Evolutionary conservation across 805 yeast species (phyloP).

Genomic region (Starmerella davenportii): DNA sequence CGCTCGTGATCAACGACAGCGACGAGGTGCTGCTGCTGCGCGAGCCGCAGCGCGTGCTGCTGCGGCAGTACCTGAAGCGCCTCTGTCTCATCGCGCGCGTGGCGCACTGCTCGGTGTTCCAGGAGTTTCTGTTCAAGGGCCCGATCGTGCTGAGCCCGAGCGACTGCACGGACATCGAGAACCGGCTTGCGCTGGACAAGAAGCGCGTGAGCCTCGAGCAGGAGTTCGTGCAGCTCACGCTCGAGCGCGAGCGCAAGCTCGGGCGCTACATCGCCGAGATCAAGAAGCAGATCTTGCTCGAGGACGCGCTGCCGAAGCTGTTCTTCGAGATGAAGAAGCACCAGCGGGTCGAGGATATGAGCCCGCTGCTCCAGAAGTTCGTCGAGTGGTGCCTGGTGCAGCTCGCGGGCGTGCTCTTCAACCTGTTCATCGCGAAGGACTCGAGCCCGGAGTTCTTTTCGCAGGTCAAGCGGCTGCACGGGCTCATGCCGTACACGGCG

Average conservation of each 20-base stretch:
- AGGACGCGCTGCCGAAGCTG: constrained; percentile 39
- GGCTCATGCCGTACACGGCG: constrained; percentile 60
- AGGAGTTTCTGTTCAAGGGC: constrained; percentile 33
- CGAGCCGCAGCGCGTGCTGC: constrained; percentile 59
- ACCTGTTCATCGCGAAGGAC: constrained; percentile 63
- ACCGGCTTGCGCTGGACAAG: constrained; percentile 46
- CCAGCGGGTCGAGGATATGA: constrained; percentile 35
- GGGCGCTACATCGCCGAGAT: constrained; percentile 42
- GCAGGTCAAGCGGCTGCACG: constrained; percentile 55
- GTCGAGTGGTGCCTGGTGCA: constrained; percentile 72
- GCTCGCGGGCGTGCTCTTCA: constrained; percentile 68
- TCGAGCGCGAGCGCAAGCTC: constrained; percentile 36
- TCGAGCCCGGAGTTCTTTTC: constrained; percentile 57
- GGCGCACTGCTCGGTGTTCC: constrained; percentile 33
- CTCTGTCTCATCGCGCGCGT: constrained; percentile 39
- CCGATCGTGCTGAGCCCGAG: constrained; percentile 26
- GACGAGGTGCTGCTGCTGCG: constrained; percentile 30
- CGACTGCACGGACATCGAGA: constrained; percentile 39
- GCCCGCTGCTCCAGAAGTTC: constrained; percentile 50
- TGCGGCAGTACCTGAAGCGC: constrained; percentile 51
- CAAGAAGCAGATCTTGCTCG: constrained; percentile 35
- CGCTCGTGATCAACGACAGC: constrained; percentile 6
- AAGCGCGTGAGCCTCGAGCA: constrained; percentile 42
- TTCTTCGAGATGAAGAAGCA: constrained; percentile 49
- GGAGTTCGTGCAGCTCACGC: constrained; percentile 54